Conservation (phyloP, 1,139 yeast species). For the Debaryomyces psychrophilus region DNA sequence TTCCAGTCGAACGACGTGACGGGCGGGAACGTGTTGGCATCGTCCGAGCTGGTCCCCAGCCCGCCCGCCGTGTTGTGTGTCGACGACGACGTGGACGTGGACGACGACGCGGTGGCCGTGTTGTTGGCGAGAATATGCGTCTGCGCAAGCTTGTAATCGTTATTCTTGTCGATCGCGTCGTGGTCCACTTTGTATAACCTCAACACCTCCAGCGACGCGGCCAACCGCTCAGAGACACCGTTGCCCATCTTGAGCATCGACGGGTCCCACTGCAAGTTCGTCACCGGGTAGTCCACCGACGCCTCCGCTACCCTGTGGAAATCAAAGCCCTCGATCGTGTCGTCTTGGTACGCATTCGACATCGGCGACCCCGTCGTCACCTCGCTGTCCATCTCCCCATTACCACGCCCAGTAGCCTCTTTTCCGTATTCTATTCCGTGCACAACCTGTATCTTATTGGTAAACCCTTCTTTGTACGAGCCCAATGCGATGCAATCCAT, state of each 20-base stretch:
- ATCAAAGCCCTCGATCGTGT: constrained; percentile 43
- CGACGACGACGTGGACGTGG: constrained; percentile 13
- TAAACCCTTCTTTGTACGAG: constrained; percentile 70
- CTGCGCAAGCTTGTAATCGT: constrained; percentile 37
- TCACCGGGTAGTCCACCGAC: constrained; percentile 64
- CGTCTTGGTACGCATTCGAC: constrained; percentile 11
- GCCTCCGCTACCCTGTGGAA: constrained; percentile 57
- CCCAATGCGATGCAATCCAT: constrained; percentile 63
- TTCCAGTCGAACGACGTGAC: constrained; percentile 96
- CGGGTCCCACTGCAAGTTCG: constrained; percentile 78
- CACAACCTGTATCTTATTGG: constrained; percentile 55
- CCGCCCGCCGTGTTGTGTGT: constrained; percentile 8
- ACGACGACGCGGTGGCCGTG: constrained; percentile 24
- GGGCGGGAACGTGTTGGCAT: constrained; percentile 67
- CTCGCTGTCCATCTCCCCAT: constrained; percentile 10
- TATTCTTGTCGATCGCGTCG: constrained; percentile 33
- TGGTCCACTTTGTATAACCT: constrained; percentile 61
- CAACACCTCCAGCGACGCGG: constrained; percentile 73
- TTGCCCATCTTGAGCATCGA: constrained; percentile 24
- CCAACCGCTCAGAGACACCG: constrained; percentile 48
- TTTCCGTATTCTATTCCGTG: constrained; percentile 42
- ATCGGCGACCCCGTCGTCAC: constrained; percentile 11
- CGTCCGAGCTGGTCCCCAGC: constrained; percentile 21
- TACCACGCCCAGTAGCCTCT: constrained; percentile 18
- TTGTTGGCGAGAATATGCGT: constrained; percentile 49